These are phyloP conservation scores for Diaporthe batatas DNA, from an alignment of 2,329 filamentous ascomycete species.

Conservation along the genomic window DNA sequence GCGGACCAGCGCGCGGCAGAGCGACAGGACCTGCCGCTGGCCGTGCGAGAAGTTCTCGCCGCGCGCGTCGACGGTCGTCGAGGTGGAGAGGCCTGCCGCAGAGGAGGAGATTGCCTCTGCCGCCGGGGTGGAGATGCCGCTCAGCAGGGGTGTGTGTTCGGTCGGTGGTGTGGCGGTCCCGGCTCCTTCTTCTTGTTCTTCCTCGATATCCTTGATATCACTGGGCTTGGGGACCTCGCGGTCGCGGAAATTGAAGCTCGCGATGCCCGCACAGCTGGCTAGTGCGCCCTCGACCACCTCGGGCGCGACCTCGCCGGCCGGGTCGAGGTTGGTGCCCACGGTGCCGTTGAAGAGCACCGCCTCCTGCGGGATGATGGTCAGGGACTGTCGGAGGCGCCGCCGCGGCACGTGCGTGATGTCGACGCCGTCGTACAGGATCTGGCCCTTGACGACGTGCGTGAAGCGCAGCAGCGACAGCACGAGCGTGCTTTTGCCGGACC, in stretches of 20 bases:
- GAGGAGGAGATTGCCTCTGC: constrained; percentile 43
- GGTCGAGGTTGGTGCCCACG: constrained; percentile 72
- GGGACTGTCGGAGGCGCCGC: constrained; percentile 51
- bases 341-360: constrained; percentile 52
- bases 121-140: constrained; percentile 27
- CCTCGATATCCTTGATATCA: constrained; percentile 44
- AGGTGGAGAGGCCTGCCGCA: constrained; percentile 53
- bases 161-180: neutral
- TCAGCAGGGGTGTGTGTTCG: constrained; percentile 42
- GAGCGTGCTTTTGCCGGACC: constrained; percentile 75
- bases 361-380: constrained; percentile 57
- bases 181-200: constrained; percentile 25
- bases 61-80: constrained; percentile 63
- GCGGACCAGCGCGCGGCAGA: constrained; percentile 68
- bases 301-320: constrained; percentile 68
- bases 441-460: constrained; percentile 51
- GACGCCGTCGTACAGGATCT: constrained; percentile 53
- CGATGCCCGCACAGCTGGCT: constrained; percentile 72
- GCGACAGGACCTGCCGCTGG: constrained; percentile 70
- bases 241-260: constrained; percentile 59
- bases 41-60: constrained; percentile 70
- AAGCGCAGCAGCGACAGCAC: constrained; percentile 53
- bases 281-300: constrained; percentile 70
- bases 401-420: constrained; percentile 52
- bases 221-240: constrained; percentile 53